Evolutionary conservation across 192 early-diverging fungal species (phyloP).

Genomic region (Coemansia pectinata): DNA sequence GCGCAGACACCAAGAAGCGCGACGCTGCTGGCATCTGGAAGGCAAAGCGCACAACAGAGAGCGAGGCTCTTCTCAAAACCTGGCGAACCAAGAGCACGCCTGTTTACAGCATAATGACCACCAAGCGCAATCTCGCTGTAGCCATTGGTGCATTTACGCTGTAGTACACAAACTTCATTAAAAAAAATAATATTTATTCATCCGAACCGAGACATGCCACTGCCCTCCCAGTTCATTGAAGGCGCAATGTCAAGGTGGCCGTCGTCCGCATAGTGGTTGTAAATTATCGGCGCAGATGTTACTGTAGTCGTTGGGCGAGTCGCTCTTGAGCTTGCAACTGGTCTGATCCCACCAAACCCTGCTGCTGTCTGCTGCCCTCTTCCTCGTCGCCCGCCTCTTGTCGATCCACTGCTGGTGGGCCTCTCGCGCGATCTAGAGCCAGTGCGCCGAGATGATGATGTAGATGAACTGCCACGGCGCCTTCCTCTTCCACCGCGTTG

Average conservation of each 20-base stretch:
- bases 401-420: not conserved
- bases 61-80: slow-evolving; percentile 66
- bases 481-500: not conserved
- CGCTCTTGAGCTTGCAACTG: slow-evolving; percentile 5
- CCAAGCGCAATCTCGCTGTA: slow-evolving; percentile 80
- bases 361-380: not conserved
- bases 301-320: not conserved
- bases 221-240: slow-evolving; percentile 40
- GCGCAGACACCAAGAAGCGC: slow-evolving; percentile 42
- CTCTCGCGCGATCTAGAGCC: not conserved
- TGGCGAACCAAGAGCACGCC: slow-evolving; percentile 94
- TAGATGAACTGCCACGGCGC: not conserved
- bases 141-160: slow-evolving; percentile 76
- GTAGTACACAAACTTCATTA: not conserved
- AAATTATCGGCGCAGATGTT: not conserved
- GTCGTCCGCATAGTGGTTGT: slow-evolving; percentile 50
- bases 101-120: slow-evolving; percentile 82
- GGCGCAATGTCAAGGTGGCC: slow-evolving; percentile 29
- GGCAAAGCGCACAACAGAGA: slow-evolving; percentile 32
- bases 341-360: slow-evolving; percentile 15
- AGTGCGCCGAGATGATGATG: not conserved
- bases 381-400: not conserved
- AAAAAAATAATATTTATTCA: slow-evolving; percentile 5
- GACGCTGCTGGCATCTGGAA: slow-evolving; percentile 56
- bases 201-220: slow-evolving; percentile 38